Base-by-base conservation (phyloP, 2,329 filamentous ascomycete genomes). In the Fusarium abutilonis region DNA sequence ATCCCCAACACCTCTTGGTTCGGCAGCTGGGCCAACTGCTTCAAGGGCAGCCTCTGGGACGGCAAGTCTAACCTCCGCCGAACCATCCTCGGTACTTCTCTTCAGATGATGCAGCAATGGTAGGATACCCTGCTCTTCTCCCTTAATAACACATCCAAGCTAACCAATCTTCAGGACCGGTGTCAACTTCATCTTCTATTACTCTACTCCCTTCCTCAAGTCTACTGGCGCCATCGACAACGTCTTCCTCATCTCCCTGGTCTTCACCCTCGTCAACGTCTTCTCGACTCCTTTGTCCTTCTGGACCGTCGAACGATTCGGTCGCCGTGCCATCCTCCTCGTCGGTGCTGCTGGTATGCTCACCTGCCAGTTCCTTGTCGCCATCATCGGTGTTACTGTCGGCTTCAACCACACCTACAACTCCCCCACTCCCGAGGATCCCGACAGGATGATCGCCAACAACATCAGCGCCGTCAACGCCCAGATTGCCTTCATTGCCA, bases 121-220 rank as follows among this genome's bases (percentile, higher is more conserved):
- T 75, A 38, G 49, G 59, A 10, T 36, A 11, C 17, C 6, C 9
- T 11, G 23, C 17, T 8, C 5, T 14, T 13, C 0, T 8, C 42
- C 13, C 2, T 11, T 9, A 26, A 6, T 66, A 10, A 21, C 0
- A 14, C 10, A 14, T 17, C 1, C n/a, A 38, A 28, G 17, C 64
- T 66, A 60, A 66, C 44, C 26, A n/a, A 42, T 17, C 17, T 59
- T 15, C n/a, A 67, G 85, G 86, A 93, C 91, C 23, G 91, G 92
- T 82, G 90, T 96, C 79, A 96, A 96, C 84, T 96, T 94, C 79
- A 91, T 95, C 82, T 95, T 93, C 82, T 91, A 92, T 80, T 92
- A 89, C 80, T 92, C 90, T 32, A 93, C 91, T 31, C 86, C 90
- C 57, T 96, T 96, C 86, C 90, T 96, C 80, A 78, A 90, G 78